Percentiles rank a stretch among this genome's conserved stretches.
Evolutionary conservation across 805 yeast species (phyloP).

Genomic region (Pichia kluyveri): DNA sequence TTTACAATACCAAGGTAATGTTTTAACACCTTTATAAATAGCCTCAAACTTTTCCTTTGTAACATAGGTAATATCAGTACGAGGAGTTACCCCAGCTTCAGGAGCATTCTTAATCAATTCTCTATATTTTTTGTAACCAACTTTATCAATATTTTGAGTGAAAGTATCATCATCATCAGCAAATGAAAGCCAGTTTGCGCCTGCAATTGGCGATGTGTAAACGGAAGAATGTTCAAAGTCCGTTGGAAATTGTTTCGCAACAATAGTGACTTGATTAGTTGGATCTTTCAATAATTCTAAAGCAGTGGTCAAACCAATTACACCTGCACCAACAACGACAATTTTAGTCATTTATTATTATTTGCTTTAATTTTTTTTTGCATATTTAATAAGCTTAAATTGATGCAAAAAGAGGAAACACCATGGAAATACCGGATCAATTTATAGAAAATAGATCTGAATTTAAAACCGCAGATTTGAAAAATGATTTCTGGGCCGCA

Average conservation of each 20-base stretch:
- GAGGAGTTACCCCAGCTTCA: constrained; percentile 35
- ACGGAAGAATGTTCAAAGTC: constrained; percentile 35
- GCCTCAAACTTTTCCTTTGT: constrained; percentile 13
- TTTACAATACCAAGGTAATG: constrained; percentile 38
- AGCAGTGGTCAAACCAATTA: constrained; percentile 46
- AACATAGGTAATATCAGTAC: constrained; percentile 12
- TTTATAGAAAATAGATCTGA: too few relatives aligned
- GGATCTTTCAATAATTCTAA: constrained; percentile 26
- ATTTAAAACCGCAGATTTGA: too few relatives aligned
- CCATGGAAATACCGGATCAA: too few relatives aligned
- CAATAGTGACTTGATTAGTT: constrained; percentile 33
- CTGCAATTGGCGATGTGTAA: constrained; percentile 61
- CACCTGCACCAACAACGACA: constrained; percentile 34
- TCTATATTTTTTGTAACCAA: constrained; percentile 38
- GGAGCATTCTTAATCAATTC: constrained; percentile 40
- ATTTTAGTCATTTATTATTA: constrained; percentile 10
- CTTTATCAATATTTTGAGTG: constrained; percentile 31
- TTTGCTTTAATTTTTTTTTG: too few relatives aligned
- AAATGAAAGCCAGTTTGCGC: constrained; percentile 63
- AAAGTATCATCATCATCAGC: constrained; percentile 33
- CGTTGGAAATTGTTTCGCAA: constrained; percentile 45
- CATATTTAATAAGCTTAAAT: too few relatives aligned
- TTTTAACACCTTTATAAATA: constrained; percentile 7
- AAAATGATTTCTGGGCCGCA: too few relatives aligned
- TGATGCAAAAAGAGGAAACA: too few relatives aligned